A percentile compares a stretch with the other conserved stretches of the same genome.
phyloP scores from a whole-genome alignment of 2,329 filamentous ascomycete species.

The Geosmithia putterillii region DNA sequence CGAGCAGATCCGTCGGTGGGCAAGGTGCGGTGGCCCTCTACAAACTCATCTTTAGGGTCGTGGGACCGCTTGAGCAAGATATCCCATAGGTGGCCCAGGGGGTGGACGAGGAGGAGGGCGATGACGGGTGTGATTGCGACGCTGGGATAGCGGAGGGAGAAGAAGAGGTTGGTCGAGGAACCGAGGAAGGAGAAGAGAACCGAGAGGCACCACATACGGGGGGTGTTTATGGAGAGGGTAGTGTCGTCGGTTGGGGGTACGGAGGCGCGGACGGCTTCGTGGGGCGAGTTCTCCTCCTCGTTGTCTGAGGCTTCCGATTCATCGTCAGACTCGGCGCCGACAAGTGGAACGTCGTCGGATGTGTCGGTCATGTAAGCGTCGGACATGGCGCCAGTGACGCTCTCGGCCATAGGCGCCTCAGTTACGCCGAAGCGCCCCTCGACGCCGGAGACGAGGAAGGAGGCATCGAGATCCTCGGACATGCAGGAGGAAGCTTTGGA shows the following conservation, averaged over 20 bases:
- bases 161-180: constrained; percentile 78
- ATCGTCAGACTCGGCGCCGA: constrained; percentile 16
- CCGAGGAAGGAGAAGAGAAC: constrained; percentile 69
- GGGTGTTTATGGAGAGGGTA: constrained; percentile 72
- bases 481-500: constrained; percentile 19
- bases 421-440: constrained; percentile 41
- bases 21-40: constrained; percentile 30
- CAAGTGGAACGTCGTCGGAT: constrained; percentile 20
- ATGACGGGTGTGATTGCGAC: constrained; percentile 85
- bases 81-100: constrained; percentile 73
- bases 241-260: constrained; percentile 66
- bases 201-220: constrained; percentile 78
- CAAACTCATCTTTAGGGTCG: constrained; percentile 34
- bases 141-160: constrained; percentile 80
- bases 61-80: constrained; percentile 51
- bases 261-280: constrained; percentile 69
- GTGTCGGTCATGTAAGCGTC: constrained; percentile 26
- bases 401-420: constrained; percentile 27
- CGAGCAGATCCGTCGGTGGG: constrained; percentile 9
- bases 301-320: constrained; percentile 30
- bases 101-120: constrained; percentile 72
- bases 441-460: constrained; percentile 37
- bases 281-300: constrained; percentile 58
- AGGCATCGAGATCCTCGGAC: constrained; percentile 38
- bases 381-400: constrained; percentile 26